Percentiles rank a stretch among this genome's conserved stretches.
Conservation (phyloP, 2,329 filamentous ascomycete genomes). For the Verticillium alfalfae region DNA sequence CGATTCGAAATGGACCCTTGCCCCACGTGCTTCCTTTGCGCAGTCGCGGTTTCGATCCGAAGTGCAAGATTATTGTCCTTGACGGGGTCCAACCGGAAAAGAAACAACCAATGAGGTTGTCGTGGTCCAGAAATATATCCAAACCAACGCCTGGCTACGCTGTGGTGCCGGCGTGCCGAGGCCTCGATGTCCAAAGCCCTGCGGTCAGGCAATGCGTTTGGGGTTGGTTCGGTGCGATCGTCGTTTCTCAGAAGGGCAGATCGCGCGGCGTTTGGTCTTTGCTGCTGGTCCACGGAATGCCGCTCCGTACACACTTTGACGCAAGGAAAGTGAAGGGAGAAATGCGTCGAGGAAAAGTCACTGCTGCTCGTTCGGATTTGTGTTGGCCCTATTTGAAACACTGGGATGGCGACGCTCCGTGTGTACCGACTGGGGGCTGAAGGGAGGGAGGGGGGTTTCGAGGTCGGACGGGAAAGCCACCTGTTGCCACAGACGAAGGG, state of each 20-base stretch:
- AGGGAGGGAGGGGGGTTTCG: not conserved
- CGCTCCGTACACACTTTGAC: not conserved
- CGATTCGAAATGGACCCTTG: not conserved
- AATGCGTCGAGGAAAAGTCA: not conserved
- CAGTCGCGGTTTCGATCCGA: not conserved
- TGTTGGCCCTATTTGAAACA: not conserved
- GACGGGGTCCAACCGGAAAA: not conserved
- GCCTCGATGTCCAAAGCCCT: not conserved
- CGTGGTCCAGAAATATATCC: not conserved
- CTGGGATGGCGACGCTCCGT: not conserved
- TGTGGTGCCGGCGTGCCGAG: not conserved
- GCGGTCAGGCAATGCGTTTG: not conserved
- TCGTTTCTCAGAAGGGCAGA: not conserved
- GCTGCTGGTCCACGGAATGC: not conserved
- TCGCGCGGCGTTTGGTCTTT: not conserved
- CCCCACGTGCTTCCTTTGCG: not conserved
- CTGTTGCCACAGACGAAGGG: not conserved
- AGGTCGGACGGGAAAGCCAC: not conserved
- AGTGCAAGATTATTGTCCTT: not conserved
- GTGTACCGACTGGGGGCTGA: not conserved
- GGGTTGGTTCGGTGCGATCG: not conserved
- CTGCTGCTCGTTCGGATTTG: not conserved
- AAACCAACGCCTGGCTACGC: not conserved
- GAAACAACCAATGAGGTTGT: not conserved
- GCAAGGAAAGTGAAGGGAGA: not conserved